A percentile compares a stretch with the other conserved stretches of the same genome.
Evolutionary conservation across 2,329 filamentous ascomycete species (phyloP).

Genomic region (Microsporum ferrugineum): DNA sequence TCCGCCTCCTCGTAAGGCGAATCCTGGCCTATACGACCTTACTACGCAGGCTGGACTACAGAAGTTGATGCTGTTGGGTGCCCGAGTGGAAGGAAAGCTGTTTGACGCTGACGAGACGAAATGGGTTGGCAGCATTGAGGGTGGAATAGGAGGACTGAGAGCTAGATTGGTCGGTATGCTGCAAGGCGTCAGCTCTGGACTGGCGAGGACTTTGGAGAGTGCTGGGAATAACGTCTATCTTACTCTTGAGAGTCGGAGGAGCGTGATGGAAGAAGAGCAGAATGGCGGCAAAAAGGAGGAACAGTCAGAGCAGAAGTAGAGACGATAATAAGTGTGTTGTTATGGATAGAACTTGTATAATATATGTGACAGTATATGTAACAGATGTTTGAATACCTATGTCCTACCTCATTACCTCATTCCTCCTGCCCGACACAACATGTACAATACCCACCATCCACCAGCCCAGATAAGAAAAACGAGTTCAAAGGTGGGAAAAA

Average conservation of each 20-base stretch:
- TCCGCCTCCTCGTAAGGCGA: conserved; percentile 62
- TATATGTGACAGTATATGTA: conserved; percentile 9
- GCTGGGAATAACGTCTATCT: conserved; percentile 74
- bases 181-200: conserved; percentile 63
- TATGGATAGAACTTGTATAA: neutral
- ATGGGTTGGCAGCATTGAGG: conserved; percentile 66
- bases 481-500: conserved; percentile 2
- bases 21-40: conserved; percentile 70
- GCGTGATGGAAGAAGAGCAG: conserved; percentile 65
- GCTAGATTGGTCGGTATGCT: conserved; percentile 71
- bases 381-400: conserved; percentile 8
- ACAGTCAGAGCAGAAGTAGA: conserved; percentile 23
- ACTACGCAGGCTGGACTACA: conserved; percentile 68
- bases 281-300: conserved; percentile 52
- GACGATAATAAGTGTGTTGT: neutral
- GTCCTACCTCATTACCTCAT: neutral
- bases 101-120: conserved; percentile 63
- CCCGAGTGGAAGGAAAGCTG: conserved; percentile 71
- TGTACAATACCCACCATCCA: neutral
- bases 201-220: conserved; percentile 70
- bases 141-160: conserved; percentile 67
- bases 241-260: conserved; percentile 70
- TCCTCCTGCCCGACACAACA: neutral
- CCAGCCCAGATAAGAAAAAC: neutral
- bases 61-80: conserved; percentile 78